These are phyloP conservation scores for Gossypium schwendimanii DNA, from an alignment of 441 rosid species.

Conservation along the genomic window DNA sequence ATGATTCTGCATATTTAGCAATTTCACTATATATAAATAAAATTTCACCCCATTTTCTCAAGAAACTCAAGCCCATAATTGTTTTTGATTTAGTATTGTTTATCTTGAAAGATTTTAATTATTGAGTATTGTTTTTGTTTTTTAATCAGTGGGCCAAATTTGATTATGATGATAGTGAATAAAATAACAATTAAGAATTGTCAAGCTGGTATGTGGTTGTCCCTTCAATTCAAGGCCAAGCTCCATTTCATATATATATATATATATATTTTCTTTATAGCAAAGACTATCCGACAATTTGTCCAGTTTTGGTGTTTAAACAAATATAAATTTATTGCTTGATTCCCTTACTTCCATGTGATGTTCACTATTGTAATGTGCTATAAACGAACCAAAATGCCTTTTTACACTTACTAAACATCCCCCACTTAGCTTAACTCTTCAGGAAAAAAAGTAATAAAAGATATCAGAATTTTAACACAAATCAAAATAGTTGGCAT, in stretches of 20 bases:
- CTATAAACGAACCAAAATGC: slow-evolving; percentile 15
- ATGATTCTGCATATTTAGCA: not conserved
- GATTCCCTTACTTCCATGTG: slow-evolving; percentile 32
- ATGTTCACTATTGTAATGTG: slow-evolving; percentile 22
- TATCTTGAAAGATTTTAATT: not conserved
- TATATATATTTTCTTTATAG: slow-evolving; percentile 17
- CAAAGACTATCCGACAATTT: slow-evolving; percentile 31
- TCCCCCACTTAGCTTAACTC: slow-evolving; percentile 12
- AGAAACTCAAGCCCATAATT: not conserved
- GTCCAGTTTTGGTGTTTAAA: slow-evolving; percentile 31
- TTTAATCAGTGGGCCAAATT: not conserved
- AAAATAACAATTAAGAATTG: not conserved
- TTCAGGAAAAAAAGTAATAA: slow-evolving; percentile 7
- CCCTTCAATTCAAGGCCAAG: slow-evolving; percentile 18
- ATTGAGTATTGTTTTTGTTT: not conserved
- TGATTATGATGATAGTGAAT: not conserved
- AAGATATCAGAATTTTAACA: slow-evolving; percentile 19
- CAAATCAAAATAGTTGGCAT: not conserved
- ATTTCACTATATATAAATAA: not conserved
- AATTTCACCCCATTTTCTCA: not conserved
- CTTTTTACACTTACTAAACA: not conserved
- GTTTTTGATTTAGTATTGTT: not conserved
- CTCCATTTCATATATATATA: not conserved
- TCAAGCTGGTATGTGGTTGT: slow-evolving; percentile 19
- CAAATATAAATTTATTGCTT: slow-evolving; percentile 1